Evolutionary conservation across 2,329 filamentous ascomycete genomes (phyloP).

Genomic region (Aspergillus chevalieri): DNA sequence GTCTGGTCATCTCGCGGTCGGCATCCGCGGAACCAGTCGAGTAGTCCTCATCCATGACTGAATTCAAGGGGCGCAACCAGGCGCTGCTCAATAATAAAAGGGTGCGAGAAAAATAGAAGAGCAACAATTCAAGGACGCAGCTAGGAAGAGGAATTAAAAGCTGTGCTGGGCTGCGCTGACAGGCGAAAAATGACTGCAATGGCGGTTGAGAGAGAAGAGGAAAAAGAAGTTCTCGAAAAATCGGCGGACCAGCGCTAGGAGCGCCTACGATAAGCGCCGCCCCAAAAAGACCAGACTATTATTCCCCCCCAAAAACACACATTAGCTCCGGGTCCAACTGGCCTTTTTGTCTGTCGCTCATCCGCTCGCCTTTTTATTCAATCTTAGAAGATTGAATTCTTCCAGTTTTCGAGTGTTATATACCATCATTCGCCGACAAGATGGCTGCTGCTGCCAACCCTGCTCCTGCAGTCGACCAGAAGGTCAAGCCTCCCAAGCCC

Average conservation of each 20-base stretch:
- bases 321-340: neutral
- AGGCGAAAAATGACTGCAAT: slow-evolving; percentile 19
- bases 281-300: slow-evolving; percentile 15
- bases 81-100: slow-evolving; percentile 3
- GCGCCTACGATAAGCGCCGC: slow-evolving; percentile 21
- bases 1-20: slow-evolving; percentile 50
- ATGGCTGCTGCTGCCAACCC: slow-evolving; percentile 32
- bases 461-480: slow-evolving; percentile 31
- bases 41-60: slow-evolving; percentile 36
- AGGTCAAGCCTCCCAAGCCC: slow-evolving; percentile 70
- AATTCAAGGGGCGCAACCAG: slow-evolving; percentile 5
- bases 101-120: neutral
- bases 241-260: slow-evolving; percentile 22
- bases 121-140: neutral
- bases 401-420: slow-evolving; percentile 5
- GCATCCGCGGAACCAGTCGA: slow-evolving; percentile 31
- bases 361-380: slow-evolving; percentile 4
- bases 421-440: slow-evolving; percentile 6
- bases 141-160: slow-evolving; percentile 2
- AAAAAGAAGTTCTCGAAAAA: slow-evolving; percentile 24
- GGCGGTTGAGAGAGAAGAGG: slow-evolving; percentile 2
- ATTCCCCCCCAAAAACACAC: neutral
- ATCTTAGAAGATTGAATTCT: slow-evolving; percentile 1
- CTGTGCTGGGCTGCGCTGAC: neutral
- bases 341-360: slow-evolving; percentile 9